Evolutionary conservation across 2,329 filamentous ascomycete genomes (phyloP).

Genomic region (Aspergillus pseudotamarii): DNA sequence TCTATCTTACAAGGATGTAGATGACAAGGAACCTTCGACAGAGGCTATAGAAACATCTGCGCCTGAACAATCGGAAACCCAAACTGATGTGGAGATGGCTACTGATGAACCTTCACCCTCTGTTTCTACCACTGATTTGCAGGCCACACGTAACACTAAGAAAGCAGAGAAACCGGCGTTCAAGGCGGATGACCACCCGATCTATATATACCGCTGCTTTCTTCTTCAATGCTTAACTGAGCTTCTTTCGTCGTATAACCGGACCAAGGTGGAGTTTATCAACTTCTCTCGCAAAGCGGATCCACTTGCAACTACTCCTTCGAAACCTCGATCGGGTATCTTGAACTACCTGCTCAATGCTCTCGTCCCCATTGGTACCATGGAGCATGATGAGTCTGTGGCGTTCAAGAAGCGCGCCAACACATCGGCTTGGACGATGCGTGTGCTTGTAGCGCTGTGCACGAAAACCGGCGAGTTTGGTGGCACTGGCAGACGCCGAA

Average conservation of each 20-base stretch:
- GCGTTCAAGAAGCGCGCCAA: constrained; percentile 80
- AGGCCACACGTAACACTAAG: constrained; percentile 51
- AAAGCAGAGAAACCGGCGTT: constrained; percentile 74
- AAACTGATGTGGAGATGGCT: constrained; percentile 56
- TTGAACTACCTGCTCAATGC: constrained; percentile 91
- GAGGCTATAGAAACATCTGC: constrained; percentile 31
- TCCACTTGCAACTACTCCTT: constrained; percentile 79
- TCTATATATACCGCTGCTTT: constrained; percentile 96
- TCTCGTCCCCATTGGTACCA: constrained; percentile 67
- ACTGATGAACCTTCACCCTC: constrained; percentile 41
- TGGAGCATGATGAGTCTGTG: constrained; percentile 73
- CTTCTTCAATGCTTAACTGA: constrained; percentile 89
- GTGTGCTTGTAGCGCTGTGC: constrained; percentile 82
- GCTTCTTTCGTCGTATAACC: constrained; percentile 86
- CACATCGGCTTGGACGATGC: constrained; percentile 83
- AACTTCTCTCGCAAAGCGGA: constrained; percentile 95
- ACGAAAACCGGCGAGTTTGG: constrained; percentile 81
- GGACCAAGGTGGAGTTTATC: constrained; percentile 97
- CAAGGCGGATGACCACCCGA: constrained; percentile 90
- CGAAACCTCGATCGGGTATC: constrained; percentile 89
- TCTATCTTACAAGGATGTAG: constrained; percentile 87
- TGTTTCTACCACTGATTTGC: constrained; percentile 34
- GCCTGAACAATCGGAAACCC: constrained; percentile 36
- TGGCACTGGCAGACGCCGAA: constrained; percentile 59
- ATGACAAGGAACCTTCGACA: constrained; percentile 70